These are phyloP conservation scores for Debaryomyces singareniensis DNA, from an alignment of 1,139 yeast species.

Conservation along the genomic window DNA sequence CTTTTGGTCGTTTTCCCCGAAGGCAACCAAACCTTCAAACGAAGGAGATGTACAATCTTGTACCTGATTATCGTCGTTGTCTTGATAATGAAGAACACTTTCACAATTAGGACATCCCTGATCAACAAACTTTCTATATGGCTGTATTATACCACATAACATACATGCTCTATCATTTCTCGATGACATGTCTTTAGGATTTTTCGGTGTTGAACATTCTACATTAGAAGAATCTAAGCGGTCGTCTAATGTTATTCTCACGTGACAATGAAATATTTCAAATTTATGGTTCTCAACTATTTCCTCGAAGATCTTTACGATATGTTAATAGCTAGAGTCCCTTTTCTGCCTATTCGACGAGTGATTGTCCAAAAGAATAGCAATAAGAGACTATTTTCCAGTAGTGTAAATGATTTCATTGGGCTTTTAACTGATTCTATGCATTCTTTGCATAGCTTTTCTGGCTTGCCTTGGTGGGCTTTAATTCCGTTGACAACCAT, in stretches of 20 bases:
- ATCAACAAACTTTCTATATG: conserved; percentile 64
- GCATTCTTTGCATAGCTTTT: conserved; percentile 41
- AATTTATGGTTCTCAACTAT: too few species aligned
- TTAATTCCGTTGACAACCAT: conserved; percentile 73
- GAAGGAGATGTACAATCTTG: conserved; percentile 95
- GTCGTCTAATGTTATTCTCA: too few species aligned
- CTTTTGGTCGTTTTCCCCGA: conserved; percentile 69
- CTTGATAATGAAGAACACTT: conserved; percentile 69
- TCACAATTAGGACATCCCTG: conserved; percentile 98
- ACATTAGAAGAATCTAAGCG: background rate
- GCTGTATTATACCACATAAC: conserved; percentile 91
- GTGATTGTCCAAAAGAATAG: background rate
- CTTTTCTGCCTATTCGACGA: too few species aligned
- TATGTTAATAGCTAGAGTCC: too few species aligned
- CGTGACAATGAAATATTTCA: too few species aligned
- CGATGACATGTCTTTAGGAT: conserved; percentile 35
- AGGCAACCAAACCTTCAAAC: conserved; percentile 91
- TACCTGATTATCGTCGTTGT: conserved; percentile 75
- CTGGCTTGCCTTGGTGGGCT: conserved; percentile 80
- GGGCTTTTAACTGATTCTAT: conserved; percentile 35
- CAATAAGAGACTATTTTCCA: conserved; percentile 3
- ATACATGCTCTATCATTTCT: conserved; percentile 91
- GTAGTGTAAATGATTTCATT: conserved; percentile 13
- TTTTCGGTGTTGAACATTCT: background rate
- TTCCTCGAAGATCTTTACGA: too few species aligned